Evolutionary conservation across 2,329 filamentous ascomycete species (phyloP).

Genomic region (Rutstroemia sp.): DNA sequence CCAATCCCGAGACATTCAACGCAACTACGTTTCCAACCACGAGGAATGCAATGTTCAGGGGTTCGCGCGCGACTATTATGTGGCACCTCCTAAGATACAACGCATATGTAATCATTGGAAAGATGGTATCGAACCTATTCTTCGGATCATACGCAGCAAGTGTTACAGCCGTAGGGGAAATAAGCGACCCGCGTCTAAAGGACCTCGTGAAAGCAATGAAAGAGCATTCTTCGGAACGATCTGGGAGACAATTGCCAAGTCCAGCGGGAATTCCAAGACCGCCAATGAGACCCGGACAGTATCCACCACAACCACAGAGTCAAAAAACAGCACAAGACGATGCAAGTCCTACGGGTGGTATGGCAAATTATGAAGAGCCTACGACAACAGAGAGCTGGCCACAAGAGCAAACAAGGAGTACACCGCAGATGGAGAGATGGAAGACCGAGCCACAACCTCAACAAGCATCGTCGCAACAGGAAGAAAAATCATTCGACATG

Average conservation of each 20-base stretch:
- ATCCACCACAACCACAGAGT: constrained; percentile 12
- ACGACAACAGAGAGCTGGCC: neutral
- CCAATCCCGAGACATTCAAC: constrained; percentile 22
- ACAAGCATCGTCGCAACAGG: constrained; percentile 1
- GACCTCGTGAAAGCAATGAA: constrained; percentile 10
- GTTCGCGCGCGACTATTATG: constrained; percentile 10
- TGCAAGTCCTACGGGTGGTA: constrained; percentile 25
- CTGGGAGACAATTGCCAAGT: constrained; percentile 1
- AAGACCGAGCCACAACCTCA: neutral
- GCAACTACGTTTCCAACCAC: constrained; percentile 15
- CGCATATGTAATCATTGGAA: constrained; percentile 19
- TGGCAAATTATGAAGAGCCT: constrained; percentile 13
- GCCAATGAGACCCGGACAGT: constrained; percentile 3
- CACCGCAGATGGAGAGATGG: neutral
- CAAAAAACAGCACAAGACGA: constrained; percentile 10
- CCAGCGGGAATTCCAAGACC: neutral
- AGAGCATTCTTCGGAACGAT: constrained; percentile 7
- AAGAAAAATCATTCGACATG: constrained; percentile 18
- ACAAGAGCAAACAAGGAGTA: neutral
- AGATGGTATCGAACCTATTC: constrained; percentile 15
- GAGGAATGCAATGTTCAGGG: constrained; percentile 12
- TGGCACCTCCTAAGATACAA: constrained; percentile 23
- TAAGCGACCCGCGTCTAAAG: constrained; percentile 24
- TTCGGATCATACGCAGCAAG: constrained; percentile 22
- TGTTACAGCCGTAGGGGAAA: constrained; percentile 21